phyloP scores from a whole-genome alignment of 495 filamentous ascomycete genomes.

The Talaromyces trachyspermus region DNA sequence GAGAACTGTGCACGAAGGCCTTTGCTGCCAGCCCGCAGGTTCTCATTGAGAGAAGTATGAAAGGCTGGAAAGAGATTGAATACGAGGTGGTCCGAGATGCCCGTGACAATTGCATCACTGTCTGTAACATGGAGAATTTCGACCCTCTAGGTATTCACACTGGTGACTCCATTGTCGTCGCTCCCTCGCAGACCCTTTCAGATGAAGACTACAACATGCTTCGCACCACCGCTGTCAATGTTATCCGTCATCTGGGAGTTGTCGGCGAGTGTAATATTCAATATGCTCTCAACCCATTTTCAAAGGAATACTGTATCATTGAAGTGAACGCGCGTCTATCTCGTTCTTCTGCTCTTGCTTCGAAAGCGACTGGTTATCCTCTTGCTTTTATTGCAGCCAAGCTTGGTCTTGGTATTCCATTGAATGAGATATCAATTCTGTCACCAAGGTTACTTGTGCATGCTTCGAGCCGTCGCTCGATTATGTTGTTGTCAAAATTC shows the following conservation, averaged over 20 bases:
- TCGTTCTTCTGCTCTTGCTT: slow-evolving; percentile 90
- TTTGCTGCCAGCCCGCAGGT: slow-evolving; percentile 94
- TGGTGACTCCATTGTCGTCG: slow-evolving; percentile 96
- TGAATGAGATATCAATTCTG: slow-evolving; percentile 97
- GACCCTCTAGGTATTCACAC: slow-evolving; percentile 98
- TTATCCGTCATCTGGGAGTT: slow-evolving; percentile 93
- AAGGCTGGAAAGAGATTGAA: slow-evolving; percentile 99
- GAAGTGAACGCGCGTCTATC: slow-evolving; percentile 98
- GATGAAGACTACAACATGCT: slow-evolving; percentile 99
- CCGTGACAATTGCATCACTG: slow-evolving; percentile 97
- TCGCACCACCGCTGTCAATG: slow-evolving; percentile 95
- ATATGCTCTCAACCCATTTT: slow-evolving; percentile 95
- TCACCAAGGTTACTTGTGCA: slow-evolving; percentile 92
- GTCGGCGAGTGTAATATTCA: slow-evolving; percentile 99
- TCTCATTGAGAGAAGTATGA: slow-evolving; percentile 95
- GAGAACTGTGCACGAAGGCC: slow-evolving; percentile 89
- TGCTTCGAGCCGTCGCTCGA: slow-evolving; percentile 99
- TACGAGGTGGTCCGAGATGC: slow-evolving; percentile 97
- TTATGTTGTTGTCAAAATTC: slow-evolving; percentile 99
- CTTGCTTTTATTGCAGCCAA: slow-evolving; percentile 96
- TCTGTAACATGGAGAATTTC: slow-evolving; percentile 99
- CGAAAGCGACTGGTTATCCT: slow-evolving; percentile 96
- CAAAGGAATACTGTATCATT: slow-evolving; percentile 96
- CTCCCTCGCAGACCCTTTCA: slow-evolving; percentile 90
- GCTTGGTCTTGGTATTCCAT: slow-evolving; percentile 84